Percentiles rank a stretch among this genome's conserved stretches.
phyloP scores from a whole-genome alignment of 2,329 filamentous ascomycete genomes.

The Acrodontium crateriforme region DNA sequence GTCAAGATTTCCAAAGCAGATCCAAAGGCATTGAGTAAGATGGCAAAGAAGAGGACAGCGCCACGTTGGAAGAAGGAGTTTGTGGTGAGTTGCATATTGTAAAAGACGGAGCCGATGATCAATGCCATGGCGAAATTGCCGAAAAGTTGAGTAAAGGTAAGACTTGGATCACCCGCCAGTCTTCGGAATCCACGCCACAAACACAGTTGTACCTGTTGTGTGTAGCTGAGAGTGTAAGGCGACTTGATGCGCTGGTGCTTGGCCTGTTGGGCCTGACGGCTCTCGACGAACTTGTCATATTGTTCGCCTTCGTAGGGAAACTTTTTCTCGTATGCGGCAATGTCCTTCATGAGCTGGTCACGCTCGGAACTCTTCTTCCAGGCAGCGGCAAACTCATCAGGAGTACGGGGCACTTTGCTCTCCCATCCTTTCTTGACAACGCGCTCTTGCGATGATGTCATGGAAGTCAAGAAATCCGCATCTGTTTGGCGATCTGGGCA shows the following conservation, averaged over 20 bases:
- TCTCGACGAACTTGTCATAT: constrained; percentile 32
- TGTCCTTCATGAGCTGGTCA: constrained; percentile 28
- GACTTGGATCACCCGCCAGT: constrained; percentile 59
- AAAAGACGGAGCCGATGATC: constrained; percentile 71
- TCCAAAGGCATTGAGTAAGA: constrained; percentile 73
- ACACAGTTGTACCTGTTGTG: constrained; percentile 65
- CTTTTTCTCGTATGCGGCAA: constrained; percentile 33
- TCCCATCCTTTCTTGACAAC: constrained; percentile 31
- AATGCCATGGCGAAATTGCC: constrained; percentile 65
- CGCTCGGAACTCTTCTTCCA: constrained; percentile 43
- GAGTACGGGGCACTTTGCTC: constrained; percentile 32
- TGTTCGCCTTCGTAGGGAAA: constrained; percentile 33
- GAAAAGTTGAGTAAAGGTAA: constrained; percentile 54
- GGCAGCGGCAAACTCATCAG: constrained; percentile 35
- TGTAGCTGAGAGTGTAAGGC: constrained; percentile 68
- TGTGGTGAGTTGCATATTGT: constrained; percentile 52
- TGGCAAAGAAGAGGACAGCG: constrained; percentile 73
- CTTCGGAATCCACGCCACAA: constrained; percentile 68
- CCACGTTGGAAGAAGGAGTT: constrained; percentile 65
- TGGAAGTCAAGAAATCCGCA: constrained; percentile 64
- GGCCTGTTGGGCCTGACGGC: constrained; percentile 33
- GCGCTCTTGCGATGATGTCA: constrained; percentile 42
- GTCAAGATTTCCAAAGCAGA: constrained; percentile 74
- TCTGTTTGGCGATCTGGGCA: constrained; percentile 60
- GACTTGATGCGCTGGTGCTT: constrained; percentile 48